Evolutionary conservation across 139 green algal genomes (phyloP).

Genomic region (Picochlorum costavermella): DNA sequence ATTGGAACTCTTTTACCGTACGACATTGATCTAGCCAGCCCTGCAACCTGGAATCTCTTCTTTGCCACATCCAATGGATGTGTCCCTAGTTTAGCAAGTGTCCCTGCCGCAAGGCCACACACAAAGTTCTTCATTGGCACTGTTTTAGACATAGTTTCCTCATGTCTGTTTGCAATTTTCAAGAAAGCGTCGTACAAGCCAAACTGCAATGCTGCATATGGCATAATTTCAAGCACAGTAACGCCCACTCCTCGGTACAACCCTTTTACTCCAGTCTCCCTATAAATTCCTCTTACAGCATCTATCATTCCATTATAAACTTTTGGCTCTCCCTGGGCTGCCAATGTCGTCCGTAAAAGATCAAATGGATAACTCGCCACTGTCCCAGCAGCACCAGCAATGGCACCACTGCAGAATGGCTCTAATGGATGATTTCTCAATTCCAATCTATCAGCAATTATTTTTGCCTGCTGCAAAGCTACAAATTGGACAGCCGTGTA

Average conservation of each 20-base stretch:
- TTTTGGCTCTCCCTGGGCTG: constrained; percentile 90
- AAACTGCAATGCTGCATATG: constrained; percentile 96
- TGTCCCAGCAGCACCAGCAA: constrained; percentile 83
- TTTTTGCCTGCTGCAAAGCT: constrained; percentile 65
- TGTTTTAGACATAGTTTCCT: neutral
- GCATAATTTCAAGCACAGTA: constrained; percentile 95
- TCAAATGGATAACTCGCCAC: constrained; percentile 96
- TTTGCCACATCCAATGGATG: constrained; percentile 97
- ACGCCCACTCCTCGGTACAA: constrained; percentile 80
- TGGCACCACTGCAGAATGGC: constrained; percentile 73
- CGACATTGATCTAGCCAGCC: constrained; percentile 45
- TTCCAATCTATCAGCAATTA: constrained; percentile 8
- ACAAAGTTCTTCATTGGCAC: constrained; percentile 36
- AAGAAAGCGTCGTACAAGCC: constrained; percentile 88
- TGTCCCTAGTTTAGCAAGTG: constrained; percentile 75
- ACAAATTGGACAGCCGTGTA: constrained; percentile 98
- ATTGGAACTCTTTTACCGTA: constrained; percentile 67
- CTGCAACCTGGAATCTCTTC: constrained; percentile 91
- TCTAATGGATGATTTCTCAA: constrained; percentile 28
- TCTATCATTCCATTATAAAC: constrained; percentile 29
- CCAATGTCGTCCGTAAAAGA: constrained; percentile 91
- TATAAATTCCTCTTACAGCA: constrained; percentile 43
- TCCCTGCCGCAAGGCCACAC: constrained; percentile 68
- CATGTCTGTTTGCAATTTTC: neutral
- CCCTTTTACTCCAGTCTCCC: constrained; percentile 37